Evolutionary conservation across 768 basidiomycete species (phyloP), one percentile per base, ranked within the genome.

Genomic region (Russula dissimulans): DNA sequence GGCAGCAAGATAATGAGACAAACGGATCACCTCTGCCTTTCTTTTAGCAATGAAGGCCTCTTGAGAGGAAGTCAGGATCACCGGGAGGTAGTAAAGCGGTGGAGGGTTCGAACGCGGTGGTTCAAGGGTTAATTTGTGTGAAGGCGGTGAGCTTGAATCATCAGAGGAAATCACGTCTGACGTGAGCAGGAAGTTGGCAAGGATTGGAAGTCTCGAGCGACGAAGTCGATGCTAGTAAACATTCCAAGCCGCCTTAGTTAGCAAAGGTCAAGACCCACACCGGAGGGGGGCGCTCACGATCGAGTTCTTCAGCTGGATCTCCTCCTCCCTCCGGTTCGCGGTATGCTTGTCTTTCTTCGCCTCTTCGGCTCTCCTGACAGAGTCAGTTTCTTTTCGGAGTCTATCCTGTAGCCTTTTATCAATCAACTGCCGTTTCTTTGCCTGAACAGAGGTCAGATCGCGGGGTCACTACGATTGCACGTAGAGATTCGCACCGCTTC

Each of bases 371-470:
- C 85, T 80, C 71, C 89, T 83, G 75, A 91, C 88, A 77, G 85
- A 79, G 73, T 89, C 89, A 78, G 86, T 89, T 72, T 92, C 90
- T 79, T 85, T 87, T 71, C 82, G 80, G 64, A 92, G 80, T 75
- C 89, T 91, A 76, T 78, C 79, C 78, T 91, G 89, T 76, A 92
- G 79, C 76, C 88, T 84, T 71, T 89, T 85, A 71, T 92, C 89
- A 70, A 87, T 87, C 69, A 87, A 69, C 65, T 89, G 87, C 65
- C 89, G 78, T 74, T 91, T 91, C 77, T 87, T 90, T 1, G 89
- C 89, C 89, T 91, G 66, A 42, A 57, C 5, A 56, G 42, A 15
- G 10, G 49, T 49, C 36, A 47, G 61, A 42, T 11, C 44, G 17
- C 8, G 14, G 43, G 11, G 22, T 26, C 22, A 2, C 22, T 56